Evolutionary conservation across 2,329 filamentous ascomycete genomes (phyloP), one percentile per base, ranked within the genome.

Genomic region (Ceratocystis papillata): DNA sequence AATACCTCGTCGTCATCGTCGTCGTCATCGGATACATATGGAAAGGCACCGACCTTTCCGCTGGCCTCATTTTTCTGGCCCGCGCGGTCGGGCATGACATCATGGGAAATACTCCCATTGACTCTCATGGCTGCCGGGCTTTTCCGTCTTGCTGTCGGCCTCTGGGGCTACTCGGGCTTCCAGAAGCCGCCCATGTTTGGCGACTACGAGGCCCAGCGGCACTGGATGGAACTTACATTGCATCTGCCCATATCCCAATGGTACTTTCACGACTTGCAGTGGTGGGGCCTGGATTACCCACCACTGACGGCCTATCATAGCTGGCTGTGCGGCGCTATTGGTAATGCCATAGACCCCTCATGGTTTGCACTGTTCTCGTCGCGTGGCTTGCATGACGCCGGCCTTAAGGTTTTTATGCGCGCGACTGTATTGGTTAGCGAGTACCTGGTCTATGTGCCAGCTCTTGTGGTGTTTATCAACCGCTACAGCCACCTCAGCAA

Each of bases 231-330:
- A 73, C 80, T 99, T 70, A 96, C 94, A 1, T 89, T 85, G 7
- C 85, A 96, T 68, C 80, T 99, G 1, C 94, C 94, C 15, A 81
- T 95, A 46, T 94, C 90, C 10, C 88, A 94, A 75, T 99, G 95
- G 94, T 99, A 99, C 76, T 96, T 96, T 73, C 90, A 99, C 75
- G 92, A 99, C 74, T 79, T 97, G 57, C 82, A 93, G 72, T 99
- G 93, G 87, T 99, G 94, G 94, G 95, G 95, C 0, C 81, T 99
- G 70, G 94, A 99, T 77, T 99, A 99, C 75, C 94, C 94, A 66
- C 94, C 94, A 64, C 82, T 99, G 77, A 99, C 94, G 64, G 95
- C 94, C 63, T 99, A 99, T 77, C 94, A 99, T 76, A 96, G 92
- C 79, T 97, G 92, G 93, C 73, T 94, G n/a, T 78, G 95, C 68